Base-by-base conservation (phyloP, 345 rosid species). In the Ailanthus altissimus region DNA sequence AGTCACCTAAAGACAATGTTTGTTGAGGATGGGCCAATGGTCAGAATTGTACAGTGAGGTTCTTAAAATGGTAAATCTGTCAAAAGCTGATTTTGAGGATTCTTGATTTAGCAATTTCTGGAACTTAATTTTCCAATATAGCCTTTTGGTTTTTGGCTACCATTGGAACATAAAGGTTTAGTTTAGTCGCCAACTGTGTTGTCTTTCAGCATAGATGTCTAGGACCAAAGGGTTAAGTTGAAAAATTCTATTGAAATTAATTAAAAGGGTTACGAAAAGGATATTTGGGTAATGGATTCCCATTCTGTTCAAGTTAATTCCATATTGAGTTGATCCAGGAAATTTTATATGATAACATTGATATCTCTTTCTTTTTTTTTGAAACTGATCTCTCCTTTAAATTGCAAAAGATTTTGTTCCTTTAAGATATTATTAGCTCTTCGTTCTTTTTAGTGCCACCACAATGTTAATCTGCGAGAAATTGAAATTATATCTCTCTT, bases 31-130 rank as follows among this genome's bases (percentile, higher is more conserved):
- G 72, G 73, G 70, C 77, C 67, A n/a, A 74, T 70, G 53, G 64
- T 23, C 8, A 62, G 84, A 69, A 64, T 74, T 90, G 91, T 90
- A 89, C 89, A 88, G 91, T 86, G 90, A 87, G 90, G 90, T 32
- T n/a, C n/a, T n/a, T 84, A 88, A 88, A 80, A 60, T 73, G 81
- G 65, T 75, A 67, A 71, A 73, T 77, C 80, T 67, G n/a, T 78
- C 71, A 51, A 74, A 72, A 67, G 60, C 81, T 80, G 81, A 74
- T 80, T 83, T 77, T 75, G 78, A 56, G 26, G 26, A 78, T 60
- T 59, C 64, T 20, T 75, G 54, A 56, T 18, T 79, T 49, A 68
- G 82, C 64, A 64, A 57, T 67, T 80, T 70, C 78, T 68, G 72
- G 75, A 84, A 67, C 78, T 72, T 78, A 61, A 32, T 82, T 77